Evolutionary conservation across 345 rosid genomes (phyloP).

Genomic region (Murraya paniculata): DNA sequence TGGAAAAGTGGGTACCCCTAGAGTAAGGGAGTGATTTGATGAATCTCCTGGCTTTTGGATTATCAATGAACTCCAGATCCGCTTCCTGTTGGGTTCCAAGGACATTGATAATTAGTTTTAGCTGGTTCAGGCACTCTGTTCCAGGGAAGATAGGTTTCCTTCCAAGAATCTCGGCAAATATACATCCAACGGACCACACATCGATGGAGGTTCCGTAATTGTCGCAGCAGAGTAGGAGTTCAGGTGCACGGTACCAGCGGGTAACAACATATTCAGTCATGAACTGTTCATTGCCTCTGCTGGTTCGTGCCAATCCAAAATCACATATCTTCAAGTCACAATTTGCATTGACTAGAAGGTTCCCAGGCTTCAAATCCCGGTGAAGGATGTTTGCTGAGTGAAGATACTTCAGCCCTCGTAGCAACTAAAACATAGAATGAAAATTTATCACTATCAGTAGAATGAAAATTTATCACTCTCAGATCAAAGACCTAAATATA

Average conservation of each 20-base stretch:
- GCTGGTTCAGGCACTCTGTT: constrained; percentile 80
- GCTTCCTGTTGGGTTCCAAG: constrained; percentile 72
- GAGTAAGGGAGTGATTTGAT: constrained; percentile 67
- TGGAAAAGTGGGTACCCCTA: constrained; percentile 46
- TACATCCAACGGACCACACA: constrained; percentile 93
- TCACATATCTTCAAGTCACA: constrained; percentile 86
- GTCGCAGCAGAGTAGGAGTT: constrained; percentile 83
- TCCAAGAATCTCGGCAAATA: constrained; percentile 84
- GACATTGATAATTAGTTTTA: constrained; percentile 60
- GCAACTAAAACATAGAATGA: constrained; percentile 43
- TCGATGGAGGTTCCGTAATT: constrained; percentile 83
- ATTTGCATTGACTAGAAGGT: constrained; percentile 77
- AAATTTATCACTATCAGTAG: constrained; percentile 17
- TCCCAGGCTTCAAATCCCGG: constrained; percentile 87
- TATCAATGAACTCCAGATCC: constrained; percentile 75
- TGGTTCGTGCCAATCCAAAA: constrained; percentile 82
- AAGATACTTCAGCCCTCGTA: constrained; percentile 80
- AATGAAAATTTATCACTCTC: too few species aligned
- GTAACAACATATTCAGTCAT: constrained; percentile 92
- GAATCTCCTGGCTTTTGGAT: constrained; percentile 58
- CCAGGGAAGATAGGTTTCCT: constrained; percentile 83
- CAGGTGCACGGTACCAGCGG: constrained; percentile 95
- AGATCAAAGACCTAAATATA: too few species aligned
- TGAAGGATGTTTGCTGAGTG: constrained; percentile 93
- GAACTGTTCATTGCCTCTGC: constrained; percentile 63